Base-by-base conservation (phyloP, 345 rosid genomes). In the Bruguiera gymnorhiza region DNA sequence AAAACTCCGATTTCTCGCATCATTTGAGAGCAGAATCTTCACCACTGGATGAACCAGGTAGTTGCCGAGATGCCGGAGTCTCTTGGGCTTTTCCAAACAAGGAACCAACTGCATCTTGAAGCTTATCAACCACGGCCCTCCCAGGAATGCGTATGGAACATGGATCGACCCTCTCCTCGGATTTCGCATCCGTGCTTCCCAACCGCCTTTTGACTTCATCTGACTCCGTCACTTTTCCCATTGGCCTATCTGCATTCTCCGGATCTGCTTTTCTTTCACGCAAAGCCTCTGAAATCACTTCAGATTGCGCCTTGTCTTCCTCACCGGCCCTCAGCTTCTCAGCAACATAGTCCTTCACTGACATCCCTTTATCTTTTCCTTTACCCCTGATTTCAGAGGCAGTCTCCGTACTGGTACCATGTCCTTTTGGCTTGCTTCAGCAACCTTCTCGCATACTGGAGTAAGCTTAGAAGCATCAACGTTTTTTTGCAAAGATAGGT, bases 301-400 rank as follows among this genome's bases (percentile, higher is more conserved):
- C 87, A 1, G 92, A 80, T 18, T 90, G 76, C 0, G 90, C 92
- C 77, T 58, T 85, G 51, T 90, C 94, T 75, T 81, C 98, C 52
- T 89, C 98, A 13, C 93, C 86, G 0, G 97, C 94, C 85, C 61
- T 87, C 37, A 7, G 26, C 69, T 89, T 93, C 75, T 89, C 92
- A 3, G 74, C 74, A 2, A 86, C 7, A 31, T 85, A 89, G 18
- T 76, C 82, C 76, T 58, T 89, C 61, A 85, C 70, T 0, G 97
- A 80, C 7, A 77, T 82, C 37, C 86, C 88, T 65, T 79, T 84
- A 30, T 85, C 85, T 73, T 85, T 79, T 46, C 61, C 79, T 31
- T 56, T 63, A 31, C 13, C 62, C 1, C 32, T 16, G 27, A 54
- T n/a, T 71, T 34, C 58, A 19, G 16, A 39, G 6, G 50, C 60